phyloP scores from a whole-genome alignment of 768 basidiomycete species.

The Chlorophyllum brunneum region DNA sequence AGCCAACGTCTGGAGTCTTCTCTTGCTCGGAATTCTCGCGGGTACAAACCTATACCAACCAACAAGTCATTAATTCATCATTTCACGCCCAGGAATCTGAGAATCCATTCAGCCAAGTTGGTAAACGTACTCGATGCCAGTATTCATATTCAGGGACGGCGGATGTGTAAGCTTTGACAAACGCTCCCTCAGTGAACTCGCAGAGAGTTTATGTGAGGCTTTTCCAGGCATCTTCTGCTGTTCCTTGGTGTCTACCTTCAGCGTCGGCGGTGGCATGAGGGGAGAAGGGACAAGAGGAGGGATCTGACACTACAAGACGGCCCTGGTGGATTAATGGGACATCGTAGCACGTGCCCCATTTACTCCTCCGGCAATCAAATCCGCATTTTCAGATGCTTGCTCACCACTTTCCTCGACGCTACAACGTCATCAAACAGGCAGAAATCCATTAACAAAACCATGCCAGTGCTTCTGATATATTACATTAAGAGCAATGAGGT shows the following conservation, averaged over 20 bases:
- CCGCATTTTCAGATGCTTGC: neutral
- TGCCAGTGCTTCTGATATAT: slow-evolving; percentile 9
- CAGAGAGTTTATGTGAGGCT: slow-evolving; percentile 49
- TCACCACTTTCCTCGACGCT: neutral
- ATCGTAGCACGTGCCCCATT: slow-evolving; percentile 3
- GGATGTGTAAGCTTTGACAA: slow-evolving; percentile 59
- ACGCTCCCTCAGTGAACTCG: slow-evolving; percentile 56
- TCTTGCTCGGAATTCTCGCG: slow-evolving; percentile 77
- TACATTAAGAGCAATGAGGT: slow-evolving; percentile 7
- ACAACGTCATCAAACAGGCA: too few relatives aligned
- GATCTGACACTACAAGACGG: neutral
- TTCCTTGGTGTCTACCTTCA: neutral
- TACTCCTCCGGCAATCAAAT: neutral
- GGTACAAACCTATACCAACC: slow-evolving; percentile 67
- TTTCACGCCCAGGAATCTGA: too few relatives aligned
- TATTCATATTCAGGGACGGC: slow-evolving; percentile 62
- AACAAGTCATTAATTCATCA: neutral
- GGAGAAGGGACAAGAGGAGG: neutral
- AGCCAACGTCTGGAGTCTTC: slow-evolving; percentile 83
- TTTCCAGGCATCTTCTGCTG: neutral
- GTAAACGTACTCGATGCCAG: slow-evolving; percentile 71
- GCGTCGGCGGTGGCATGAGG: neutral
- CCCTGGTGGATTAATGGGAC: neutral
- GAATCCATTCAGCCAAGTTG: too few relatives aligned
- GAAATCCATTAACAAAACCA: neutral